These are phyloP conservation scores for Lipomyces sp. DNA, from an alignment of 805 yeast genomes.

Conservation along the genomic window DNA sequence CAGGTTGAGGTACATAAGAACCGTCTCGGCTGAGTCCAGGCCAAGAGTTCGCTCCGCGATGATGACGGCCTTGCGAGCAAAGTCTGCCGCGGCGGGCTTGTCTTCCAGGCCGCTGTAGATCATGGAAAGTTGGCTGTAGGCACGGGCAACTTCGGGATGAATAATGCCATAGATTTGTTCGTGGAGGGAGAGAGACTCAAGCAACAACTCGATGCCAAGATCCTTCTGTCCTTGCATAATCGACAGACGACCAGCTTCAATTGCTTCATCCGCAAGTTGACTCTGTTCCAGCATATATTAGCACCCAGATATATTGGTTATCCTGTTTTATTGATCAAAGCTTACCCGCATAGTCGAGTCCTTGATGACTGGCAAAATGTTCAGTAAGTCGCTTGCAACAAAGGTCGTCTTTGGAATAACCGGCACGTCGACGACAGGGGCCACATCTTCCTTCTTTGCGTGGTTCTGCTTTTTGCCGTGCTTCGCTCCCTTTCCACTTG, in stretches of 20 bases:
- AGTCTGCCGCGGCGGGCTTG: slow-evolving; percentile 55
- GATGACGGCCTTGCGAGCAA: slow-evolving; percentile 64
- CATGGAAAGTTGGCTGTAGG: slow-evolving; percentile 63
- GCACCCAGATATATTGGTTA: too few relatives aligned
- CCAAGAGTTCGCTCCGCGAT: slow-evolving; percentile 81
- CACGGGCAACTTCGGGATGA: slow-evolving; percentile 73
- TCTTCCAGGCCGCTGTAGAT: slow-evolving; percentile 59
- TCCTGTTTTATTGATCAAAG: too few relatives aligned
- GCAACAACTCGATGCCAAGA: slow-evolving; percentile 59
- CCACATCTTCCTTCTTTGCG: background rate
- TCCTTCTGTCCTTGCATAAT: slow-evolving; percentile 38
- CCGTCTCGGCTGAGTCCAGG: slow-evolving; percentile 71
- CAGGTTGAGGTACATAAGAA: slow-evolving; percentile 68
- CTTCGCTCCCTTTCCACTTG: slow-evolving; percentile 11
- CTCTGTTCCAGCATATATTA: too few relatives aligned
- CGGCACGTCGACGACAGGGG: background rate
- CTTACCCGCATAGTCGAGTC: slow-evolving; percentile 46
- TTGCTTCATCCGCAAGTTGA: slow-evolving; percentile 65
- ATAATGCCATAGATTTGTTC: slow-evolving; percentile 83
- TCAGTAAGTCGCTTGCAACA: slow-evolving; percentile 60
- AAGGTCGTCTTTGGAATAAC: slow-evolving; percentile 41
- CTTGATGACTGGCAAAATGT: slow-evolving; percentile 73
- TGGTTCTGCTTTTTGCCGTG: background rate
- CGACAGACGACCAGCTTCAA: slow-evolving; percentile 40
- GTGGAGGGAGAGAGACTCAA: slow-evolving; percentile 66